Base-by-base conservation (phyloP, 306 rosid species). In the Prunus mira region DNA sequence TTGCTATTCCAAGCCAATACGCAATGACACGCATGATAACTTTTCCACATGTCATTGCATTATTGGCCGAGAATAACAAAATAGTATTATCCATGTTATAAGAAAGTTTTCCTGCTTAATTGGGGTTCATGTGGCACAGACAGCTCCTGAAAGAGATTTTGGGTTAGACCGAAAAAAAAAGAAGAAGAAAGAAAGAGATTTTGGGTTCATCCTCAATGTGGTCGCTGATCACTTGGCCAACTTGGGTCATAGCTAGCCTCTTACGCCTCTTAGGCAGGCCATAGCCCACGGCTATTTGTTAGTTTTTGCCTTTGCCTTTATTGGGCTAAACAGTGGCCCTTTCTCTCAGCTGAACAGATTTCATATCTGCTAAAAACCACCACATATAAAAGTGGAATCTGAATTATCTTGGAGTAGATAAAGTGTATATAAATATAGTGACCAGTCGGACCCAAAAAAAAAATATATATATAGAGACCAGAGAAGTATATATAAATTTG, bases 51-150 rank as follows among this genome's bases (percentile, higher is more conserved):
- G 0, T 34, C 8, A 1, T 34, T 34, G 8, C 0, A 5, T 34
- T 34, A 34, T 34, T 34, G 38, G 38, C 0, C 0, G 38, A 7
- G 8, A 0, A 34, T 6, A 5, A 0, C 1, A 0, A 34, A 34
- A 34, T 1, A 34, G 7, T 32, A 0, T 1, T 34, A 34, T 34
- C 8, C 38, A 1, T 1, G 6, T 32, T 32, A 32, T 1, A 32
- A 34, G 41, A 49, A 3, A 11, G 0, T 1, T 3, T 12, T 13
- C 3, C 17, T 47, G 3, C 15, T 10, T 47, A 10, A 49, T 49
- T 49, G 0, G 51, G 51, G 51, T 13, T 47, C 51, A 11, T 47
- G 51, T 13, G 52, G 4, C 52, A 13, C 4, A 49, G 5, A 49
- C 52, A 49, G 17, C 52, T 12, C 52, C 52, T 47, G 18, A 47